Conservation (phyloP, 2,329 filamentous ascomycete genomes). For the Drechslerella dactyloides region DNA sequence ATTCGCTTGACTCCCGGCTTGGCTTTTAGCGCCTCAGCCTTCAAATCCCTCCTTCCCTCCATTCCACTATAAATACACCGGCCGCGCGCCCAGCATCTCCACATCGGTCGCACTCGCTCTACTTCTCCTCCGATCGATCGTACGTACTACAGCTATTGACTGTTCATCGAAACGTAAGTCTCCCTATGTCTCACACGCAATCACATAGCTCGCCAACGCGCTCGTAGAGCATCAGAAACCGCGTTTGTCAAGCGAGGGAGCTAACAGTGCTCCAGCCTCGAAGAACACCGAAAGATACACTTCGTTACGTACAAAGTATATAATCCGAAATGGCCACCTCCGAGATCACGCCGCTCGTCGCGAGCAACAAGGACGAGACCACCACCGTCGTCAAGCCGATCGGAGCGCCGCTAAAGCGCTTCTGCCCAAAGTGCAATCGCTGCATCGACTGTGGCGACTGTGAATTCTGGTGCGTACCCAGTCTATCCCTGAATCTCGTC, state of each 20-base stretch:
- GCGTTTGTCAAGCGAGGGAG: no score
- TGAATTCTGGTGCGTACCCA: constrained; percentile 39
- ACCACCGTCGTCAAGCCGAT: constrained; percentile 30
- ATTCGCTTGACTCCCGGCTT: no score
- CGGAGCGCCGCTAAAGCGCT: constrained; percentile 37
- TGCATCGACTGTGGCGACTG: constrained; percentile 50
- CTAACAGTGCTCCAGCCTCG: not conserved
- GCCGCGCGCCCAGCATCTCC: not conserved
- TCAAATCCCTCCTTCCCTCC: not conserved
- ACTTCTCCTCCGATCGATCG: not conserved
- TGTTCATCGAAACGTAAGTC: no score
- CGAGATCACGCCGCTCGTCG: constrained; percentile 44
- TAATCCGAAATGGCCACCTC: constrained; percentile 29
- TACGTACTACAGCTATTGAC: no score
- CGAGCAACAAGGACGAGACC: constrained; percentile 38
- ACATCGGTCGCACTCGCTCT: not conserved
- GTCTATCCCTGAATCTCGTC: not conserved
- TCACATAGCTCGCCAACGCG: no score
- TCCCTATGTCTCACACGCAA: no score
- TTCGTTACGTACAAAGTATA: not conserved
- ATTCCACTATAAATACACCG: not conserved
- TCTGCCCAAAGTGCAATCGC: constrained; percentile 48
- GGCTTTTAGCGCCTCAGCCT: not conserved
- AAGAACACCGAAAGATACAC: not conserved
- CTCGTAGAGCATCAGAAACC: no score